A percentile compares a stretch with the other conserved stretches of the same genome.
Conservation (phyloP, 768 basidiomycete genomes). For the Calocybe indica region DNA sequence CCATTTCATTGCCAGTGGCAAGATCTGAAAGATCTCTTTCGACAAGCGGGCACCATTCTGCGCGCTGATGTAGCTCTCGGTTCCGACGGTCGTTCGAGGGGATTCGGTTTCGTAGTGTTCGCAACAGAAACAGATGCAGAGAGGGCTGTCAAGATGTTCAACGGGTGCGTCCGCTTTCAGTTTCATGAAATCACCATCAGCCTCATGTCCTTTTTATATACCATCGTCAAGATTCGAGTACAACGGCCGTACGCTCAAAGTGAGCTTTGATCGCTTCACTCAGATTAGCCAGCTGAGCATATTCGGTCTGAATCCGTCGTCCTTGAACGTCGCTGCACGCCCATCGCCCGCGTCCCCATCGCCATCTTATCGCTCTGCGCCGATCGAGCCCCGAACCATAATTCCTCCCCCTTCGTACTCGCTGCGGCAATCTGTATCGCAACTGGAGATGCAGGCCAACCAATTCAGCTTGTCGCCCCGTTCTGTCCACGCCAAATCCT, state of each 20-base stretch:
- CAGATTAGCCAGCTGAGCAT: constrained; percentile 15
- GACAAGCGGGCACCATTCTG: constrained; percentile 83
- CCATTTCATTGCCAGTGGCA: constrained; percentile 98
- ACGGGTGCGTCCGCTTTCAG: constrained; percentile 58
- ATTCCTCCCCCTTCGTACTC: neutral
- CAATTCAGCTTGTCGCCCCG: neutral
- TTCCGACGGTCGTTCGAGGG: constrained; percentile 82
- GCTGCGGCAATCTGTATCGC: constrained; percentile 1
- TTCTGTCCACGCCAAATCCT: constrained; percentile 1
- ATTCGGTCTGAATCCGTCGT: constrained; percentile 1
- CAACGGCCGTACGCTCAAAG: constrained; percentile 82
- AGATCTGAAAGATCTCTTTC: constrained; percentile 93
- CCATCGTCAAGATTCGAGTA: constrained; percentile 64
- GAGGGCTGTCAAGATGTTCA: constrained; percentile 80
- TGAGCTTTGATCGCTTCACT: constrained; percentile 85
- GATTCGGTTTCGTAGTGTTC: constrained; percentile 90
- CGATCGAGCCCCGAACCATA: constrained; percentile 3
- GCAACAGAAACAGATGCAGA: constrained; percentile 81
- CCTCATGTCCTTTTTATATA: constrained; percentile 2
- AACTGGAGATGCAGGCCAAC: too few relatives aligned
- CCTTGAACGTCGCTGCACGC: constrained; percentile 1
- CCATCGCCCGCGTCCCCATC: constrained; percentile 17
- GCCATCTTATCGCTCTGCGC: constrained; percentile 6
- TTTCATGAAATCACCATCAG: constrained; percentile 3
- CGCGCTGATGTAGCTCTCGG: constrained; percentile 90